Conservation (phyloP, 352 stramenopile genomes). For the Globisporangium iwayamae region DNA sequence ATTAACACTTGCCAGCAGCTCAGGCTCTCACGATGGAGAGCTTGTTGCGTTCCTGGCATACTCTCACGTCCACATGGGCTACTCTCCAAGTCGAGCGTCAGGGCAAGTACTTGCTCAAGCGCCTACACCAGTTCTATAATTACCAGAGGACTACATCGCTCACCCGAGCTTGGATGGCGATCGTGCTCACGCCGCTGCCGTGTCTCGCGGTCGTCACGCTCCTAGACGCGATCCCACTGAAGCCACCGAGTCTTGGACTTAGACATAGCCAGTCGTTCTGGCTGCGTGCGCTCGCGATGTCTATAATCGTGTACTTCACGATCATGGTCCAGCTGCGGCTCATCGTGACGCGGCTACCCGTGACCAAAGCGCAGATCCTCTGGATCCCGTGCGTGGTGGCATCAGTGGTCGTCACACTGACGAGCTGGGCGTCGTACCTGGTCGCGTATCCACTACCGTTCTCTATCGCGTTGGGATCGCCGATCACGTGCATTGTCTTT, state of each 20-base stretch:
- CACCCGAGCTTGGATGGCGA: neutral
- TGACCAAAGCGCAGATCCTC: neutral
- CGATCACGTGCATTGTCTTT: neutral
- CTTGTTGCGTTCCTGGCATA: neutral
- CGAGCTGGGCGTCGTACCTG: neutral
- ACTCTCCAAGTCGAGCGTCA: constrained; percentile 16
- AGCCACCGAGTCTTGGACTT: neutral
- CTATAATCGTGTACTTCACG: neutral
- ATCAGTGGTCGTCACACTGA: neutral
- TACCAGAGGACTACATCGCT: neutral
- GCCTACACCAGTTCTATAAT: neutral
- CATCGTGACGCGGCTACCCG: neutral
- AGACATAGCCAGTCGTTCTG: neutral
- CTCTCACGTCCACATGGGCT: constrained; percentile 2
- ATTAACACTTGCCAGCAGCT: neutral
- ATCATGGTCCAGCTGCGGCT: neutral
- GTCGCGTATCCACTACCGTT: neutral
- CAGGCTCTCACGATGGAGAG: neutral
- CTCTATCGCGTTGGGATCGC: neutral
- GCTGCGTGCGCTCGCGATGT: neutral
- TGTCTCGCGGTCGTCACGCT: constrained; percentile 9
- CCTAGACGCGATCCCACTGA: neutral
- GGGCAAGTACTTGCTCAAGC: constrained; percentile 16
- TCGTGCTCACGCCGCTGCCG: constrained; percentile 15
- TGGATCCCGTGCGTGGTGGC: neutral